A percentile compares a stretch with the other conserved stretches of the same genome.
phyloP scores from a whole-genome alignment of 495 filamentous ascomycete genomes.

The Cetradonia linearis region DNA sequence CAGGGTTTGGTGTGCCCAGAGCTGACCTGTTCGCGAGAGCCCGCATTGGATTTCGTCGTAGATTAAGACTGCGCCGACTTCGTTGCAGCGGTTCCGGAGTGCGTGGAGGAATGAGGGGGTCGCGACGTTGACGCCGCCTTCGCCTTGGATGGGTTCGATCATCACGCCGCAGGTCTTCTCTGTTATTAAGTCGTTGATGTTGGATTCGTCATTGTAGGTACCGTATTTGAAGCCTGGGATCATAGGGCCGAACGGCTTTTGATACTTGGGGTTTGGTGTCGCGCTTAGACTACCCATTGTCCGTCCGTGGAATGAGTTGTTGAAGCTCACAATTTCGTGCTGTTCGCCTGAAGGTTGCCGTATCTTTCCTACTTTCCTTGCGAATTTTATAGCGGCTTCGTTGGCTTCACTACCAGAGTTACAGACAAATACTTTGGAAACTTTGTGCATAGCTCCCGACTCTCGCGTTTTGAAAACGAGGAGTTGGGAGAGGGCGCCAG shows the following conservation, averaged over 20 bases:
- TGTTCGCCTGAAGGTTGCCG: slow-evolving; percentile 61
- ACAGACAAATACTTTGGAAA: slow-evolving; percentile 77
- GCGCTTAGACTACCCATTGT: slow-evolving; percentile 89
- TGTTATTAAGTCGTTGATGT: slow-evolving; percentile 61
- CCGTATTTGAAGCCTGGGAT: slow-evolving; percentile 85
- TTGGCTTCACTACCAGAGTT: slow-evolving; percentile 95
- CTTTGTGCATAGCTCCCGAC: slow-evolving; percentile 70
- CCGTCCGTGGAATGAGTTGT: slow-evolving; percentile 87
- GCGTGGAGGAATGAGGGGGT: slow-evolving; percentile 69
- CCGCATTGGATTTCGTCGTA: slow-evolving; percentile 98
- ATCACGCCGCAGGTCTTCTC: slow-evolving; percentile 89
- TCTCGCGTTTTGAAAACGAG: slow-evolving; percentile 67
- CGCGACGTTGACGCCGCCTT: slow-evolving; percentile 83
- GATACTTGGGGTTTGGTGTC: slow-evolving; percentile 98
- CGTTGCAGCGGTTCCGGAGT: slow-evolving; percentile 68
- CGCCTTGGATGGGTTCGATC: slow-evolving; percentile 93
- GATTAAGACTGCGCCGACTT: slow-evolving; percentile 79
- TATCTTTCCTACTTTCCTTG: slow-evolving; percentile 76
- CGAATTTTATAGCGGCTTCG: slow-evolving; percentile 95
- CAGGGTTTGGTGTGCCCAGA: slow-evolving; percentile 78
- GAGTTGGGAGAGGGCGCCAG: slow-evolving; percentile 71
- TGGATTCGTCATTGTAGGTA: slow-evolving; percentile 68
- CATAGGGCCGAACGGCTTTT: slow-evolving; percentile 90
- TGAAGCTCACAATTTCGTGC: slow-evolving; percentile 77
- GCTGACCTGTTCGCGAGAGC: slow-evolving; percentile 67